These are phyloP conservation scores for Aristolochia contorta DNA, from an alignment of 164 flowering plant species.

Conservation along the genomic window DNA sequence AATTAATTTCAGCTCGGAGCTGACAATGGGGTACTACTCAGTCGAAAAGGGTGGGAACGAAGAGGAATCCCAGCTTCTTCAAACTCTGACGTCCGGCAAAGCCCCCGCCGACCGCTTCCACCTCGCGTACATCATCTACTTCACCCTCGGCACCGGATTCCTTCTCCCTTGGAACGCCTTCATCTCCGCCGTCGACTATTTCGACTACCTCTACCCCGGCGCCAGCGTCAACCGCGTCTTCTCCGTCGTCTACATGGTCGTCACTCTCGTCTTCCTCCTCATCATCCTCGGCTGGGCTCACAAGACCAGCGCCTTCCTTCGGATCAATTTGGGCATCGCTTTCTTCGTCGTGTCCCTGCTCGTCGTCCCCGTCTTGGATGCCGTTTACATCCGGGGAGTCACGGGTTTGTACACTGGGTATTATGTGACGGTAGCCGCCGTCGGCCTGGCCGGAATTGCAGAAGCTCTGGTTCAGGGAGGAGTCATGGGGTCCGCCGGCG, in stretches of 20 bases:
- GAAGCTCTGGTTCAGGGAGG: conserved; percentile 89
- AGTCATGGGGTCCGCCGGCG: conserved; percentile 84
- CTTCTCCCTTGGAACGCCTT: conserved; percentile 98
- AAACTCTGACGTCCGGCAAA: conserved; percentile 10
- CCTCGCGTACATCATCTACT: conserved; percentile 77
- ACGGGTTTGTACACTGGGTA: conserved; percentile 56
- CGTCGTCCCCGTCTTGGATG: conserved; percentile 68
- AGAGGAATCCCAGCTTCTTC: conserved; percentile 9
- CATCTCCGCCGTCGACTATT: conserved; percentile 97
- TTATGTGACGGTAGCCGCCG: conserved; percentile 49
- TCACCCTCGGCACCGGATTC: conserved; percentile 70
- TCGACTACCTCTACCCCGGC: conserved; percentile 75
- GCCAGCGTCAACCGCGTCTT: conserved; percentile 78
- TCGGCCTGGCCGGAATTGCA: conserved; percentile 54
- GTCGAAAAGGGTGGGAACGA: neutral
- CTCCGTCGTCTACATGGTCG: conserved; percentile 67
- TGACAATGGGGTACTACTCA: neutral
- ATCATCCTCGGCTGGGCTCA: conserved; percentile 42
- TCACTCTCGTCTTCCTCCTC: conserved; percentile 37
- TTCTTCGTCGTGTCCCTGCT: conserved; percentile 47
- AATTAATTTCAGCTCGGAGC: neutral
- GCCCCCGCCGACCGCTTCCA: conserved; percentile 59
- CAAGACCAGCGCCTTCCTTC: conserved; percentile 28
- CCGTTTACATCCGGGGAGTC: conserved; percentile 49
- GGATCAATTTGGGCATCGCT: conserved; percentile 70